Conservation (phyloP, 768 basidiomycete species). For the Tricholomella constricta region DNA sequence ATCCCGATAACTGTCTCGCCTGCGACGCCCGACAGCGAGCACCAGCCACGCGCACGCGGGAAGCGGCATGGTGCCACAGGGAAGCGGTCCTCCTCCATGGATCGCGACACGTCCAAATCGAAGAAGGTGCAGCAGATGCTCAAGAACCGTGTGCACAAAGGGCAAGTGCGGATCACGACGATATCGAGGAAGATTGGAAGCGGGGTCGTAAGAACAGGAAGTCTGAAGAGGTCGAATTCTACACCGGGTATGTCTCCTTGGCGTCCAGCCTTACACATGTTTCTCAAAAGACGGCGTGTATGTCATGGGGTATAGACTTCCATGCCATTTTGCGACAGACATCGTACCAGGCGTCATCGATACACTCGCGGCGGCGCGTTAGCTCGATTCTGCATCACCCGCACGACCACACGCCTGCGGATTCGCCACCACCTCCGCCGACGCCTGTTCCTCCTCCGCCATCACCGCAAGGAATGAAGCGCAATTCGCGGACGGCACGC, state of each 20-base stretch:
- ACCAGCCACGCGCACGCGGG: not conserved
- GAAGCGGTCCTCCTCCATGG: conserved; percentile 42
- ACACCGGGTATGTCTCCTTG: conserved; percentile 57
- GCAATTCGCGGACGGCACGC: conserved; percentile 50
- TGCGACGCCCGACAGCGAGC: conserved; percentile 49
- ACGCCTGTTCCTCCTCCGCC: conserved; percentile 46
- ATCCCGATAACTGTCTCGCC: conserved; percentile 65
- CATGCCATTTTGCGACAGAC: conserved; percentile 62
- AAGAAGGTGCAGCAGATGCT: conserved; percentile 79
- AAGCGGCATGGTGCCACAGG: conserved; percentile 5
- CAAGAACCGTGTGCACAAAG: conserved; percentile 73
- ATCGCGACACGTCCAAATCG: conserved; percentile 53
- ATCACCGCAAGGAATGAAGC: conserved; percentile 34
- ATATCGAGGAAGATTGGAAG: conserved; percentile 78
- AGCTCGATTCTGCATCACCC: conserved; percentile 49
- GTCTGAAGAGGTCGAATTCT: conserved; percentile 61
- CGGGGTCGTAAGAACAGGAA: conserved; percentile 60
- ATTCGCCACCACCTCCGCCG: conserved; percentile 42
- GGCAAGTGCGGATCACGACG: conserved; percentile 70
- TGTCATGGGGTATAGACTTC: conserved; percentile 51
- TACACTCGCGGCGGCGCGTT: conserved; percentile 73
- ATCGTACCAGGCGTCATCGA: conserved; percentile 75
- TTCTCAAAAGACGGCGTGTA: not conserved
- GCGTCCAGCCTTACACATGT: too few relatives aligned
- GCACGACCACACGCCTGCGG: conserved; percentile 36